These are phyloP conservation scores for Stephania cephalantha DNA, from an alignment of 164 flowering plant species.

Conservation along the genomic window DNA sequence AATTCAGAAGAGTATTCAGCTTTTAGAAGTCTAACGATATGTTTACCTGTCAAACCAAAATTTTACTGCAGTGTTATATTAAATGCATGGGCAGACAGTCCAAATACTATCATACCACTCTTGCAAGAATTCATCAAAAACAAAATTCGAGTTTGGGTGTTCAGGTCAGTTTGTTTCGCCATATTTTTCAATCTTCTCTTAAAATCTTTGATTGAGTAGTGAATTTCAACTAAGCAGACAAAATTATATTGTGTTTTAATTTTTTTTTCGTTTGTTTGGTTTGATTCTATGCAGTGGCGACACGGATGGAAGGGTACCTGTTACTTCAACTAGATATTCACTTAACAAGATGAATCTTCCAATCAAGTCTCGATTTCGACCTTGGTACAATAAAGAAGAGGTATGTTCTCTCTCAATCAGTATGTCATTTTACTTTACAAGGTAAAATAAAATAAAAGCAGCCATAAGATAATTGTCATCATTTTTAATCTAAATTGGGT, in stretches of 20 bases:
- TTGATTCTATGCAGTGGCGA: slow-evolving; percentile 57
- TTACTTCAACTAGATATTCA: slow-evolving; percentile 63
- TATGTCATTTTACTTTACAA: no score
- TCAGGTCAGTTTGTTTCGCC: slow-evolving; percentile 31
- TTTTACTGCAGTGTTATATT: slow-evolving; percentile 31
- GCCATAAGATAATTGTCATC: no score
- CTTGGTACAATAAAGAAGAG: slow-evolving; percentile 46
- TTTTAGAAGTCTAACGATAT: no score
- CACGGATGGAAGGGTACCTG: slow-evolving; percentile 61
- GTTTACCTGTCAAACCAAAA: neutral
- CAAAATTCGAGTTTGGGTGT: slow-evolving; percentile 66
- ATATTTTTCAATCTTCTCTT: neutral
- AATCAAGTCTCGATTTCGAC: slow-evolving; percentile 38
- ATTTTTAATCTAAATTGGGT: neutral
- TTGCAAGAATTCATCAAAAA: slow-evolving; percentile 44
- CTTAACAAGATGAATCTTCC: slow-evolving; percentile 43
- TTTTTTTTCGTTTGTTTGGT: neutral
- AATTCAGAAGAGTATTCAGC: no score
- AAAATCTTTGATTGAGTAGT: no score
- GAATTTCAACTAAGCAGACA: no score
- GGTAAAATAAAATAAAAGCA: neutral
- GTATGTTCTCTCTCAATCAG: slow-evolving; percentile 14
- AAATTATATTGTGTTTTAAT: neutral
- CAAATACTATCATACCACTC: slow-evolving; percentile 45
- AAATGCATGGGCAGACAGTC: slow-evolving; percentile 37